Percentiles rank a stretch among this genome's conserved stretches.
Evolutionary conservation across 306 rosid genomes (phyloP).

Genomic region (Pachyrhizus erosus): DNA sequence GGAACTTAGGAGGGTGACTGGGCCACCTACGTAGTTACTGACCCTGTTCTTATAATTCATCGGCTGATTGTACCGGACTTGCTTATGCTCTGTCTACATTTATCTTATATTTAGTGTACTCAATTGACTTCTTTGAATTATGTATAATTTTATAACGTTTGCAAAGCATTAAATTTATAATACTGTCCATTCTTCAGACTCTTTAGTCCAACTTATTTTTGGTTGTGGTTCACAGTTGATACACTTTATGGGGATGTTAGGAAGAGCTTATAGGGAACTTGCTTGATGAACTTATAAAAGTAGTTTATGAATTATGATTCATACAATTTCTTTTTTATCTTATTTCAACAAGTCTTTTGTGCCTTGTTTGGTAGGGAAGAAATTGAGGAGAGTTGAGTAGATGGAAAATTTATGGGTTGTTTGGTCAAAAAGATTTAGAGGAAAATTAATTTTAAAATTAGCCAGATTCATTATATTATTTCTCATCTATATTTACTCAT

Average conservation of each 20-base stretch:
- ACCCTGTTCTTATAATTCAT: neutral
- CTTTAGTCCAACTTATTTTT: neutral
- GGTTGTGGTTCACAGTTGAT: constrained; percentile 12
- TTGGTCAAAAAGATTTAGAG: no score
- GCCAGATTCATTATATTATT: no score
- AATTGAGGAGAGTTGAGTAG: no score
- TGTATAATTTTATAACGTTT: neutral
- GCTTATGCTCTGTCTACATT: neutral
- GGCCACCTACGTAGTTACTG: neutral
- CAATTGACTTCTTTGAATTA: neutral
- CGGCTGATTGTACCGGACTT: neutral
- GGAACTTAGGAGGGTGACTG: neutral
- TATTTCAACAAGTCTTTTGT: no score
- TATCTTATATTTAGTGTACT: neutral
- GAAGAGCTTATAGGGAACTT: neutral
- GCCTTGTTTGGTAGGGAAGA: no score
- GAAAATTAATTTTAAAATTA: no score
- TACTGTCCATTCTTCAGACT: neutral
- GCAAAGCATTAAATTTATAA: constrained; percentile 1
- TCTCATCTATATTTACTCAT: no score
- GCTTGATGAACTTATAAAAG: no score
- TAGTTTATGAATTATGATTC: no score
- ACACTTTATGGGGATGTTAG: neutral
- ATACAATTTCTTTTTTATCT: no score
- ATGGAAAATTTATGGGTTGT: no score